Evolutionary conservation across 192 early-diverging fungal species (phyloP), one percentile per base, ranked within the genome.

Genomic region (Coemansia sp.): DNA sequence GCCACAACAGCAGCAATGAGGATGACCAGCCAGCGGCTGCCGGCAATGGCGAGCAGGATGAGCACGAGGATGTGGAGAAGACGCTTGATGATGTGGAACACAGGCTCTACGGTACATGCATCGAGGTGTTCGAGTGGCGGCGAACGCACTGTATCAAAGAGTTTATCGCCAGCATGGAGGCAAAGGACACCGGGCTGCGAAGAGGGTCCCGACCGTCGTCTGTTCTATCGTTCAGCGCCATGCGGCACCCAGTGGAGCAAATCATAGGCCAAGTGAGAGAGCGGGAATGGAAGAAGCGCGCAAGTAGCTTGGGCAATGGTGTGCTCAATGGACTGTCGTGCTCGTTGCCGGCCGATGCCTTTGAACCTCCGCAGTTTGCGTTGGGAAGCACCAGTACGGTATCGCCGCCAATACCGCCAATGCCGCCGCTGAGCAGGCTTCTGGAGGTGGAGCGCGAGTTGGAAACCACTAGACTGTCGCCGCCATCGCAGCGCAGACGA

Each of bases 41-140:
- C 6, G 60, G 20, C 5, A 13, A 4, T 0, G 53, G 49, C 3
- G 40, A 64, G 3, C 46, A 38, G 19, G 38, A 59, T 13, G 45
- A 36, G 32, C 29, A 22, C 2, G 63, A 46, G 20, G 38, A 67
- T 40, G 19, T 20, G 0, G 25, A 29, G 9, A 41, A 34, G 23
- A 14, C 23, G 20, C 32, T 69, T 7, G 50, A 59, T 17, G 42
- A 71, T 25, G 34, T 66, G 14, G 77, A 65, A 62, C 41, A 50
- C 19, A 58, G 50, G 36, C 69, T 80, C 11, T 62, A 65, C 13
- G 60, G 34, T 4, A 66, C 45, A 6, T 80, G 77, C n/a, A 50
- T 74, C 54, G 77, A 80, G 58, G 66, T 80, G 46, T 57, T 71
- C 13, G 77, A 80, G 63, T 80, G 77, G 77, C 65, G 77, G 23